Evolutionary conservation across 1,284 basidiomycete species (phyloP).

Genomic region (Sporisorium graminicola): DNA sequence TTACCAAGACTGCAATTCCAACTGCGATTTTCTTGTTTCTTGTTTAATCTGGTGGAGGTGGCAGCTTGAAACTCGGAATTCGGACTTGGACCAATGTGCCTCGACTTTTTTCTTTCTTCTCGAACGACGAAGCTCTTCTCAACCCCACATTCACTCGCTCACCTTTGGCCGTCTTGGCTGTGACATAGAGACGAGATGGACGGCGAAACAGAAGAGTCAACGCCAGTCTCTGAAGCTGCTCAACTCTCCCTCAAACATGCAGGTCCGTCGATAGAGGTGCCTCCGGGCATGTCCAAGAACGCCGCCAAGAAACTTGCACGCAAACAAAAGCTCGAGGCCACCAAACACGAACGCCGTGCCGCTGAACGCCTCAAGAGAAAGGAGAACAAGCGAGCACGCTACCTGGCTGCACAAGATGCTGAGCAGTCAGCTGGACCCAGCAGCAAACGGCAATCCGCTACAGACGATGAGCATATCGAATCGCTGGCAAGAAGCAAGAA

Average conservation of each 20-base stretch:
- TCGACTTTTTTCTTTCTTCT: slow-evolving; percentile 18
- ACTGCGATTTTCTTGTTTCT: slow-evolving; percentile 2
- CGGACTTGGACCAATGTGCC: slow-evolving; percentile 8
- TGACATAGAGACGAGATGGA: slow-evolving; percentile 1
- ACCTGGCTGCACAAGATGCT: slow-evolving; percentile 13
- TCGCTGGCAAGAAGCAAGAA: slow-evolving; percentile 68
- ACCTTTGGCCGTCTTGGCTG: no score
- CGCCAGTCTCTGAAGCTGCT: neutral
- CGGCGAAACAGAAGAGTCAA: neutral
- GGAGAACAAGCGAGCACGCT: slow-evolving; percentile 72
- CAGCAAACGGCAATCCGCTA: slow-evolving; percentile 35
- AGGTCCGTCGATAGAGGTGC: slow-evolving; percentile 29
- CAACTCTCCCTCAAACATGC: slow-evolving; percentile 16
- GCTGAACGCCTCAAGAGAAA: slow-evolving; percentile 75
- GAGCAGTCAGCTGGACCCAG: slow-evolving; percentile 1
- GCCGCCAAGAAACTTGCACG: slow-evolving; percentile 82
- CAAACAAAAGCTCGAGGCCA: slow-evolving; percentile 76
- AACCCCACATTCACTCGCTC: neutral
- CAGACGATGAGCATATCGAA: slow-evolving; percentile 30
- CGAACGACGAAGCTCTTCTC: neutral
- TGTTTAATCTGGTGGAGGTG: slow-evolving; percentile 21
- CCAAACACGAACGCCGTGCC: slow-evolving; percentile 81
- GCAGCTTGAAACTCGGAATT: slow-evolving; percentile 11
- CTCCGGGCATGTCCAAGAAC: slow-evolving; percentile 76
- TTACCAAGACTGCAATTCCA: slow-evolving; percentile 19